Evolutionary conservation across 225 moss, liverwort and hornwort genomes (phyloP), one percentile per base, ranked within the genome.

Genomic region (Lunularia cruciata): DNA sequence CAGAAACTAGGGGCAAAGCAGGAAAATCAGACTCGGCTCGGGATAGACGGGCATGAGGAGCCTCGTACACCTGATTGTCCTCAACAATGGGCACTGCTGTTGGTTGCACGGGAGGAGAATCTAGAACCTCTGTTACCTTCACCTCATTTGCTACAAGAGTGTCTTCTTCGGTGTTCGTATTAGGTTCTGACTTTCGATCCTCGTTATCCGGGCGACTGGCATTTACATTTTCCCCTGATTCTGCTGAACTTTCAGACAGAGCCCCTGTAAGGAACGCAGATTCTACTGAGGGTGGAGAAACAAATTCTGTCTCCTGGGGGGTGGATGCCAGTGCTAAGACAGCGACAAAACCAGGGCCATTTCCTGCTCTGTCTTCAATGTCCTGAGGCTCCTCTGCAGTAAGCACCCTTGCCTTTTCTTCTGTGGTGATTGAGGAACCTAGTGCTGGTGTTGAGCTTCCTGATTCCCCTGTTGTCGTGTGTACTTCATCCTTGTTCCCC

Each of bases 21-120:
- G 75, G 66, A 63, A 89, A 72, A 62, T 86, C 80, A 2, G 89
- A 85, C 60, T 82, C 83, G 33, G 78, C 63, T 3, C 84, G 83
- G 62, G 89, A 85, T 0, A 77, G 72, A 30, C 75, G 81, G 48
- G 52, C 47, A n/a, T 63, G 74, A 54, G 81, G 63, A 42, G 83
- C 47, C 38, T 68, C 48, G 11, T 51, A 61, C 52, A 33, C 60
- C 53, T 54, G 68, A 22, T 26, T 28, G 43, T 40, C 13, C 32
- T 38, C 67, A 27, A 53, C 68, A 36, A 47, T 9, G 14, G 51
- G 63, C 33, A 39, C 19, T 38, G 65, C 65, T 2, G 59, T 28
- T 31, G 51, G 28, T 40, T 57, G 56, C 26, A 45, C 6, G 11
- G n/a, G n/a, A n/a, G 76, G 69, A n/a, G 68, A 76, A 32, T 34